Evolutionary conservation across 2,329 filamentous ascomycete species (phyloP), one percentile per base, ranked within the genome.

Genomic region (Xylariaceae sp.): DNA sequence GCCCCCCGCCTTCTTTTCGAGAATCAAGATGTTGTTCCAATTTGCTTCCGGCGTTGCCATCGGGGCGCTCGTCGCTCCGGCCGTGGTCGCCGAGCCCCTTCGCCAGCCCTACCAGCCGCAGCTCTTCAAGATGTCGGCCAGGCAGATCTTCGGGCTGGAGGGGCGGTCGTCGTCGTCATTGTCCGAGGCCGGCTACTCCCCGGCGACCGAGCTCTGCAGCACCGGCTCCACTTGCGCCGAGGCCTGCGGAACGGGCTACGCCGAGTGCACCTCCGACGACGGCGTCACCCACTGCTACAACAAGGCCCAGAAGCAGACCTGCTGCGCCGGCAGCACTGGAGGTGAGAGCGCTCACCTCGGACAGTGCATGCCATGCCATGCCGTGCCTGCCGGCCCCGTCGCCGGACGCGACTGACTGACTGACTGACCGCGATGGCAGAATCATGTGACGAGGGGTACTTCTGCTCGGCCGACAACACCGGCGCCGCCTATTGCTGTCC

Each of bases 401-500:
- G 8, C 28, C 36, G 19, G 3, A 24, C 17, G 11, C 11, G 13
- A 29, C 34, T 43, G 19, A 45, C 18, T 13, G 14, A 15, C 42
- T 42, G 15, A 46, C 31, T 26, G 15, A 26, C 5, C 7, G 1
- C n/a, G n/a, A n/a, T 11, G 35, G 18, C 33, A 78, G 75, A 75
- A 56, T 73, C 75, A 19, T 81, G 77, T 54, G 67, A 75, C 19
- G 53, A 58, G 12, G 74, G 72, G 31, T 81, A 71, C 63, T 80
- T 72, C 64, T 81, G 77, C 61, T 67, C 72, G n/a, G 61, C 68
- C 44, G 68, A 77, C 51, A 53, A 57, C 33, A 47, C 55, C 28
- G 55, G 58, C 34, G 59, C 65, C 36, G 78, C 75, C 21, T 70
- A 70, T 62, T 81, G 77, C 64, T 81, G 77, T 57, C 73, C 74